Base-by-base conservation (phyloP, 2,329 filamentous ascomycete species). In the Delphinella strobiligena region DNA sequence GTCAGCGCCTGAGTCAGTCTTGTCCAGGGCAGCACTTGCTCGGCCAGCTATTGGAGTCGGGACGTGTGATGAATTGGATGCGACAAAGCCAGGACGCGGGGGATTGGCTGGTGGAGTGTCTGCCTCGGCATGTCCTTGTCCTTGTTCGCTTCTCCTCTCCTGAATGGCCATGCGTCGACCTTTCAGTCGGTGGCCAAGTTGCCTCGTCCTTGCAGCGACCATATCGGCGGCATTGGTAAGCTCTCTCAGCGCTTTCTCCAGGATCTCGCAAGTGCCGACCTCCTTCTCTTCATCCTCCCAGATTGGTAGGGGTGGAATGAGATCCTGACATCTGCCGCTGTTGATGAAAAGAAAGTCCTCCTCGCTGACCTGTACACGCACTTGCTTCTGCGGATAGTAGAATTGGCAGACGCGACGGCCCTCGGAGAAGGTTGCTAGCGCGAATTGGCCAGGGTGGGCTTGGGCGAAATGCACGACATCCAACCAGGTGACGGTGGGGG, bases 251-350 rank as follows among this genome's bases (percentile, higher is more conserved):
- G 85, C 81, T 57, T 80, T 77, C 59, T 93, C 84, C 19, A 93
- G 61, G 37, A 93, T 88, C 51, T 91, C 84, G 51, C 93, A 66
- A 0, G 85, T 89, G 10, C 79, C 84, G 29, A 93, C 61, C 56
- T 94, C 86, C 48, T 86, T 85, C 54, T 80, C 77, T 61, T 93
- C 87, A 54, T 93, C 86, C 54, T 93, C 85, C 43, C 82, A 76
- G 36, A 91, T 79, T 1, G 85, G 84, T 47, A 88, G 78, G 11
- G 81, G 79, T 2, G 85, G 80, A 14, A 87, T 85, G 60, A 87
- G 74, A 54, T 85, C 80, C 58, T 93, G 83, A 9, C 88, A 75
- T 48, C 84, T 82, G 19, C 86, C 85, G 30, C 82, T 88, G 40
- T 78, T 77, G 48, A 93, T 88, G 48, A 93, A 66, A 31, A 87